A percentile compares a stretch with the other conserved stretches of the same genome.
phyloP scores from a whole-genome alignment of 1,139 yeast genomes.

The Magnusiomyces clavatus region DNA sequence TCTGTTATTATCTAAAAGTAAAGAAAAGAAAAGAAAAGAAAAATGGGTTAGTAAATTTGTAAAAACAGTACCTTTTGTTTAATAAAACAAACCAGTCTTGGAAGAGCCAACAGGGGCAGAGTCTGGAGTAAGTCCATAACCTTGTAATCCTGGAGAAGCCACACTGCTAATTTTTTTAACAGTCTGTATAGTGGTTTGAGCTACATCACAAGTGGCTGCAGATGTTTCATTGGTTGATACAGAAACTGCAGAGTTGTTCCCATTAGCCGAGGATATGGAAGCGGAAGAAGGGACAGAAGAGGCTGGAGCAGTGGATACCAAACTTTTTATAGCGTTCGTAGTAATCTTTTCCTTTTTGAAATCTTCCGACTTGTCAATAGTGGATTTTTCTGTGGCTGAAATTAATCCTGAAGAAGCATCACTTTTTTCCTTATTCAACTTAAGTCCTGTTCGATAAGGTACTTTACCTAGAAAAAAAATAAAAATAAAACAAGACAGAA shows the following conservation, averaged over 20 bases:
- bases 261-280: no score
- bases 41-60: neutral
- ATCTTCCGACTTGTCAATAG: no score
- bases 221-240: conserved; percentile 1
- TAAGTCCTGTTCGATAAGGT: no score
- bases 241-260: neutral
- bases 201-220: neutral
- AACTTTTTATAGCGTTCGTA: no score
- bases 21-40: neutral
- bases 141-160: neutral
- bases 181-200: neutral
- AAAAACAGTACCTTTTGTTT: neutral
- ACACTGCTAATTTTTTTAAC: neutral
- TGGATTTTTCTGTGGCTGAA: no score
- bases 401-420: no score
- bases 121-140: neutral
- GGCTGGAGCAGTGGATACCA: no score
- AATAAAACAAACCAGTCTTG: neutral
- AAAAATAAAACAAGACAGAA: no score
- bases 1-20: conserved; percentile 24
- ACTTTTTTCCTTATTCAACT: no score
- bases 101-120: neutral
- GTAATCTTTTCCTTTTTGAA: no score
- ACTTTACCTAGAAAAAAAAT: no score
- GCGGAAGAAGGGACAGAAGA: no score